phyloP scores from a whole-genome alignment of 1,284 basidiomycete genomes.

The Trametes versicolor region DNA sequence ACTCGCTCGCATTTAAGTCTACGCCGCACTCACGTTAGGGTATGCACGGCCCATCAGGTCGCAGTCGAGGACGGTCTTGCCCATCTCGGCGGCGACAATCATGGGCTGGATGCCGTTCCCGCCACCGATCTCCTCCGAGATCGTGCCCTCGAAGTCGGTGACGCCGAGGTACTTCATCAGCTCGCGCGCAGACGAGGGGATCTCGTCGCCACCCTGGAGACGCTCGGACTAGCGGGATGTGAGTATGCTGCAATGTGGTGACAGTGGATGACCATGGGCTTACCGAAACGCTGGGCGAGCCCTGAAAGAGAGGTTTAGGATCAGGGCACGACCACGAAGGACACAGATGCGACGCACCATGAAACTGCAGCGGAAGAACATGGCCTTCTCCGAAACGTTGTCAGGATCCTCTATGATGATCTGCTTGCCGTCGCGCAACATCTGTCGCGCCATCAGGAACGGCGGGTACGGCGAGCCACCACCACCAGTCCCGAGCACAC shows the following conservation, averaged over 20 bases:
- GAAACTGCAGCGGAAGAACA: conserved; percentile 48
- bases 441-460: conserved; percentile 57
- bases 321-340: not conserved
- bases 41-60: conserved; percentile 66
- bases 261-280: not conserved
- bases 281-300: conserved; percentile 57
- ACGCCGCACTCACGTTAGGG: conserved; percentile 41
- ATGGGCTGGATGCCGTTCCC: conserved; percentile 66
- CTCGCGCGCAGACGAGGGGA: conserved; percentile 40
- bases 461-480: conserved; percentile 61
- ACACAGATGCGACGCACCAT: conserved; percentile 49
- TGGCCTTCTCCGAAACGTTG: conserved; percentile 38
- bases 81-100: conserved; percentile 51
- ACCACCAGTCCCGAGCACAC: conserved; percentile 62
- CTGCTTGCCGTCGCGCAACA: conserved; percentile 54
- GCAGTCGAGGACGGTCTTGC: conserved; percentile 42
- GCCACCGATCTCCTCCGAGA: conserved; percentile 66
- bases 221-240: conserved; percentile 37
- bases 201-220: conserved; percentile 48
- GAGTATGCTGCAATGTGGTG: not conserved
- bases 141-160: conserved; percentile 44
- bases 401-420: conserved; percentile 50
- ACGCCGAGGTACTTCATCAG: conserved; percentile 41
- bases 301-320: conserved; percentile 37
- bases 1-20: not conserved